Conservation (phyloP, 2,329 filamentous ascomycete genomes). For the Fusarium kyushuense region DNA sequence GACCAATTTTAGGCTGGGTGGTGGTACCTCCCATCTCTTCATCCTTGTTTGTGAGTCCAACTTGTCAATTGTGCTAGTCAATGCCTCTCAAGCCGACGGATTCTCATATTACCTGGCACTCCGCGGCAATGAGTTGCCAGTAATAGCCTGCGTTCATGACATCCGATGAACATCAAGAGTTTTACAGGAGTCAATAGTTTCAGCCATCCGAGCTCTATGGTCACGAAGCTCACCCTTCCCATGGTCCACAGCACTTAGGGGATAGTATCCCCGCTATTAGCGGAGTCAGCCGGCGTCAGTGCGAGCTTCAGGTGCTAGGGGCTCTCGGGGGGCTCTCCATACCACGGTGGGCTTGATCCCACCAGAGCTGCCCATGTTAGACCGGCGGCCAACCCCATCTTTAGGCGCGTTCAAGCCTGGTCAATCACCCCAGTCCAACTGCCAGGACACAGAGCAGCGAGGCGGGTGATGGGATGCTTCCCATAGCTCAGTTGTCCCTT, state of each 20-base stretch:
- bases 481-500: conserved; percentile 10
- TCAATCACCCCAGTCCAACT: conserved; percentile 37
- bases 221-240: conserved; percentile 19
- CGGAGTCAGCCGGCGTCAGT: conserved; percentile 44
- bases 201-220: conserved; percentile 30
- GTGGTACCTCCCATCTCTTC: conserved; percentile 27
- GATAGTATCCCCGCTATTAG: conserved; percentile 43
- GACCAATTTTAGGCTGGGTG: conserved; percentile 27
- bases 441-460: conserved; percentile 24
- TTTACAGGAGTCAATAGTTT: conserved; percentile 23
- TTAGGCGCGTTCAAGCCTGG: conserved; percentile 37
- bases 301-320: conserved; percentile 42
- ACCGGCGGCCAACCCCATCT: conserved; percentile 46
- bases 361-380: conserved; percentile 38
- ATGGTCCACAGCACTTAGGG: conserved; percentile 28
- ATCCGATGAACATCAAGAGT: background rate
- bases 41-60: conserved; percentile 36
- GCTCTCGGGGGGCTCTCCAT: conserved; percentile 29
- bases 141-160: background rate
- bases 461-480: conserved; percentile 19
- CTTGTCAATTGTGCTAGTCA: conserved; percentile 4
- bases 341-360: conserved; percentile 35
- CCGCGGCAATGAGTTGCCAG: background rate
- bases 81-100: conserved; percentile 10
- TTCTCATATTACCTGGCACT: background rate